These are phyloP conservation scores for Blastocystis sp. DNA, from an alignment of 352 stramenopile species.

Conservation along the genomic window DNA sequence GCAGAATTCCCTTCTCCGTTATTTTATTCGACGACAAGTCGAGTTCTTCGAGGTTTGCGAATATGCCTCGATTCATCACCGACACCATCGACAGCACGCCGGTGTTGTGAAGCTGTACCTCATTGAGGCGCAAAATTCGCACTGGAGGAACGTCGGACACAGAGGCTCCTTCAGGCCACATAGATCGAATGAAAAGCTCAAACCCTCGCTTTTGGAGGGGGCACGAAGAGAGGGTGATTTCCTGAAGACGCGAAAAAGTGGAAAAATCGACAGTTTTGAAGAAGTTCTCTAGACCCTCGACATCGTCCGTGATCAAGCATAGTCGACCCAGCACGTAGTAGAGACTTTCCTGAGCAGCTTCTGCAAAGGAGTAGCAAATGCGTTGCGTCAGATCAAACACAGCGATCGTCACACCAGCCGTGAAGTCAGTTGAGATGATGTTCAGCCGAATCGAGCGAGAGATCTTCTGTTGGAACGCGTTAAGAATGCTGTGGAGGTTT, in stretches of 20 bases:
- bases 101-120: constrained; percentile 5
- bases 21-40: constrained; percentile 48
- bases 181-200: constrained; percentile 45
- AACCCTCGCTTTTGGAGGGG: constrained; percentile 5
- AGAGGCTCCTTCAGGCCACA: constrained; percentile 43
- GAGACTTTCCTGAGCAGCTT: constrained; percentile 9
- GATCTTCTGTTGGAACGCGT: constrained; percentile 15
- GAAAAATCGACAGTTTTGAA: constrained; percentile 54
- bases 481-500: constrained; percentile 14
- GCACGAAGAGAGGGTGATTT: constrained; percentile 13
- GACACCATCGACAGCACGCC: not conserved
- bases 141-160: not conserved
- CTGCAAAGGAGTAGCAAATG: constrained; percentile 36
- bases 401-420: not conserved
- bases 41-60: constrained; percentile 44
- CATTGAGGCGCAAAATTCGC: not conserved
- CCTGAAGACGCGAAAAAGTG: not conserved
- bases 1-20: not conserved
- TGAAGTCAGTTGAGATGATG: not conserved
- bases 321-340: not conserved
- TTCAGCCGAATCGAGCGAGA: constrained; percentile 9
- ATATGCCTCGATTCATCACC: not conserved
- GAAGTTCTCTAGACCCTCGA: constrained; percentile 48
- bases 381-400: constrained; percentile 29
- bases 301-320: not conserved